phyloP scores from a whole-genome alignment of 2,329 filamentous ascomycete species.

The Ascochyta clinopodiicola region DNA sequence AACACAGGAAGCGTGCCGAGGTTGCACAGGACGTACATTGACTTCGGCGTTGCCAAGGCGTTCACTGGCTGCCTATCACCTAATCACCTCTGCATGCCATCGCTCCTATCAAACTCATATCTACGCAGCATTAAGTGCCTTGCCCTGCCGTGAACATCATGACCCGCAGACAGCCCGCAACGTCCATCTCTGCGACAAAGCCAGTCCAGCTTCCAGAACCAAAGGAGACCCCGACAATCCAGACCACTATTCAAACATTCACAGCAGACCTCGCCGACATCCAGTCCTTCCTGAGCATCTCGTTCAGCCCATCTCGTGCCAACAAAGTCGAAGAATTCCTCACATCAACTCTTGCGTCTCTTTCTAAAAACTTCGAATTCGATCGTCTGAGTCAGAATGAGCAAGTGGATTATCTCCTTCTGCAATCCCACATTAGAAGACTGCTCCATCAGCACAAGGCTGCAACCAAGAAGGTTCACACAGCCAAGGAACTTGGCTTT shows the following conservation, averaged over 20 bases:
- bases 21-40: no score
- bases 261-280: conserved; percentile 7
- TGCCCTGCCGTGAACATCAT: background rate
- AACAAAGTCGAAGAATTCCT: background rate
- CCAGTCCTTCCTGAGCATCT: conserved; percentile 4
- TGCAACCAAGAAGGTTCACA: background rate
- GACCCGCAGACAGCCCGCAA: background rate
- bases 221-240: background rate
- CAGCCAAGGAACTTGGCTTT: background rate
- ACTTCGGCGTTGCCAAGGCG: no score
- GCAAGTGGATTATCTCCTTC: conserved; percentile 5
- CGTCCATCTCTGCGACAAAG: background rate
- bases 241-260: conserved; percentile 6
- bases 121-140: background rate
- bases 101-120: background rate
- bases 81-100: background rate
- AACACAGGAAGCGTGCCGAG: no score
- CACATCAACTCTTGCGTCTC: conserved; percentile 2
- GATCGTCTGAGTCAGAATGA: background rate
- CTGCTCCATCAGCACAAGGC: conserved; percentile 1
- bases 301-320: background rate
- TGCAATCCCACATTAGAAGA: conserved; percentile 4
- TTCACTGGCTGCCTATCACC: no score
- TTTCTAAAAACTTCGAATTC: background rate
- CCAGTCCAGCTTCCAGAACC: conserved; percentile 1